Evolutionary conservation across 148 eudicot genomes (phyloP), one percentile per base, ranked within the genome.

Genomic region (Rhododendron kiyosumense): DNA sequence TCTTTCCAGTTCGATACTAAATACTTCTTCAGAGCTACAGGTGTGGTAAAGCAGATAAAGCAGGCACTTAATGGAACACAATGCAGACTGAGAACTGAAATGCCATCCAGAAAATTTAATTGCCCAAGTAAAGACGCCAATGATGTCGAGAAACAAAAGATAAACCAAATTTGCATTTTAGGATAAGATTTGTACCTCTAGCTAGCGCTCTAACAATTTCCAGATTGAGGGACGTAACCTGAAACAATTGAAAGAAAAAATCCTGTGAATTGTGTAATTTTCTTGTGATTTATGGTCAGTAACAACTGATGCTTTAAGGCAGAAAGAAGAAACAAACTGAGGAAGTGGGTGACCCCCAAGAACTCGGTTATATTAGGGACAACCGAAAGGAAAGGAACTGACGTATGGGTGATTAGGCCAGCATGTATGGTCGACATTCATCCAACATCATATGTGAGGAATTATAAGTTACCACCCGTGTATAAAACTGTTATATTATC

Each of bases 151-250:
- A 38, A 48, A 61, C 82, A 41, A 36, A 75, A 83, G 74, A 71
- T 8, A 24, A 78, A 15, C 41, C 11, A 13, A 81, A 77, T 71
- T 84, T 43, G 49, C 57, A 85, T 49, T 76, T 52, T n/a, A 74
- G 38, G 30, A 73, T 32, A 18, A 41, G 65, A 74, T 49, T 51
- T 84, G 77, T 92, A 97, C 99, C 99, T 93, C 91, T 94, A 74
- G 99, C 99, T 61, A 97, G 95, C 10, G 94, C 94, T 92, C 98
- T 94, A 85, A 97, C 98, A 86, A 97, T 93, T 90, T 97, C 95
- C 85, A 92, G 90, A 88, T 97, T 95, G 82, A 97, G 98, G 59
- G 96, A 94, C 61, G 96, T 94, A 48, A 97, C 99, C 99, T 97
- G 88, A 84, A 89, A 88, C 30, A 67, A 63, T 76, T 59, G 41